Base-by-base conservation (phyloP, 257 asterid species). In the Solanum ossicruentum region DNA sequence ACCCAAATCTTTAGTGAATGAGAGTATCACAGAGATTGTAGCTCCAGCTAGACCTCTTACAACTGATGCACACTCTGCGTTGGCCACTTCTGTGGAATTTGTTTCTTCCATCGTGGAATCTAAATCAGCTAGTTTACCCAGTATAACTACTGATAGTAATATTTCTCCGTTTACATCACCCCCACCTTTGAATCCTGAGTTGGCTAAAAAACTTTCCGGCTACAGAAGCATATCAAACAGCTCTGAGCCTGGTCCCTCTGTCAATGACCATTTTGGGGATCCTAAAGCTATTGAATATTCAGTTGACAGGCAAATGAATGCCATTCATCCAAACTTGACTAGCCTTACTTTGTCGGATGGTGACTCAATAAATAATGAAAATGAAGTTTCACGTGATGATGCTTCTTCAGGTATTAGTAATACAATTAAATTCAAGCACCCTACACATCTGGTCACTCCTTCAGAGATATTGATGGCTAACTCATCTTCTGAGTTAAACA, bases 391-490 rank as follows among this genome's bases (percentile, higher is more conserved):
- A 56, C 93, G 87, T 84, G 95, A 92, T 80, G 97, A 92, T 90
- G 84, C 85, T 57, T 87, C 98, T 63, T 61, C 89, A 28, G 88
- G 92, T 82, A 89, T 90, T 58, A 90, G 85, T 80, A 89, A 90
- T 86, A 91, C 90, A 12, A 72, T 91, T 57, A 93, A 95, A 90
- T 95, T 93, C 90, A 95, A 93, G 90, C 98, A 92, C 89, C 99
- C 99, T 49, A 97, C 99, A 77, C 99, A 97, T 91, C 89, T 97
- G 87, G 98, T 97, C 56, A 97, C 98, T 85, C 98, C 99, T 90
- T 89, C 97, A 43, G 98, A 97, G 91, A 92, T 95, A 88, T 88
- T 97, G 90, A 94, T 92, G 98, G 95, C 65, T 26, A 77, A 93
- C 84, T 88, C 99, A 57, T 86, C 98, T 65, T 88, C 99, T 26